phyloP scores from a whole-genome alignment of 2,329 filamentous ascomycete genomes.

The Ceratocystiopsis sp. region DNA sequence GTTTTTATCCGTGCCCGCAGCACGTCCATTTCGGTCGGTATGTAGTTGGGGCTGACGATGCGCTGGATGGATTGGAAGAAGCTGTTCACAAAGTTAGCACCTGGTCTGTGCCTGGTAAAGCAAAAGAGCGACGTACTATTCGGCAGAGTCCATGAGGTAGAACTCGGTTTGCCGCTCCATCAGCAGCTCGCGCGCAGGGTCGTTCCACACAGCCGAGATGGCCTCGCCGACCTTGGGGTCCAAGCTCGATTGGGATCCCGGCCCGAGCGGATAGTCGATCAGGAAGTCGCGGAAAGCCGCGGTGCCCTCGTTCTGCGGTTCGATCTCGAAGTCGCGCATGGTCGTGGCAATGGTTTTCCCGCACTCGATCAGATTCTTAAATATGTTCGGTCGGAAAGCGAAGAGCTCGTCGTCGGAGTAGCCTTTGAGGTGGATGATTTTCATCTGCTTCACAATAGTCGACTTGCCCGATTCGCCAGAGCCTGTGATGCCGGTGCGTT shows the following conservation, averaged over 20 bases:
- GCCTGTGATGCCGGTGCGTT: slow-evolving; percentile 34
- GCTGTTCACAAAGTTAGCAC: slow-evolving; percentile 30
- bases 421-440: slow-evolving; percentile 97
- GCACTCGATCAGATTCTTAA: slow-evolving; percentile 96
- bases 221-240: slow-evolving; percentile 68
- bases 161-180: slow-evolving; percentile 96
- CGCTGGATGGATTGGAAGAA: slow-evolving; percentile 89
- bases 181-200: slow-evolving; percentile 63
- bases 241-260: slow-evolving; percentile 73
- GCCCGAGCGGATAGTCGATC: slow-evolving; percentile 74
- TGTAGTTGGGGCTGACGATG: slow-evolving; percentile 71
- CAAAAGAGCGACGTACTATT: slow-evolving; percentile 52
- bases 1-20: slow-evolving; percentile 93
- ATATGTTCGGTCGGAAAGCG: slow-evolving; percentile 89
- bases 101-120: no score
- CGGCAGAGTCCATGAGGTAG: slow-evolving; percentile 97
- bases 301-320: slow-evolving; percentile 55
- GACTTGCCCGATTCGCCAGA: slow-evolving; percentile 98
- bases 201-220: slow-evolving; percentile 76
- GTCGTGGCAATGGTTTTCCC: slow-evolving; percentile 82
- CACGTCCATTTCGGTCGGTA: slow-evolving; percentile 88
- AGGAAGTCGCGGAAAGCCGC: slow-evolving; percentile 63
- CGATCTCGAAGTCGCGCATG: slow-evolving; percentile 81
- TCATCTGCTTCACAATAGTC: slow-evolving; percentile 99
- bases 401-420: slow-evolving; percentile 89